These are phyloP conservation scores for Botrytis fragariae DNA, from an alignment of 2,329 filamentous ascomycete species.

Conservation along the genomic window DNA sequence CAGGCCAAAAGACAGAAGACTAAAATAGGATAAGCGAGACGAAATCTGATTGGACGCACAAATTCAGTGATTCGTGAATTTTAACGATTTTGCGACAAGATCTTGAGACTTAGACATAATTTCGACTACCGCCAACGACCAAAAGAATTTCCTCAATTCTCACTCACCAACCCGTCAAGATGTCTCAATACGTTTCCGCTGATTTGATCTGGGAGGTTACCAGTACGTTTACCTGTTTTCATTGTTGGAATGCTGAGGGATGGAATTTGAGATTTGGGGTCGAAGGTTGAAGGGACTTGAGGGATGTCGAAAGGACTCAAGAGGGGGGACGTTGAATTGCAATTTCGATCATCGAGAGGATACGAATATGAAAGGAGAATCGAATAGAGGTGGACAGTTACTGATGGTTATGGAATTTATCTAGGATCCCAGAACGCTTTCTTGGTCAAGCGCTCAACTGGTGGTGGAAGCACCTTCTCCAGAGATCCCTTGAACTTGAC, in stretches of 20 bases:
- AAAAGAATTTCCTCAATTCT: constrained; percentile 12
- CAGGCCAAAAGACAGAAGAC: not conserved
- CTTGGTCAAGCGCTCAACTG: constrained; percentile 83
- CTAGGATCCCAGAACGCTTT: constrained; percentile 83
- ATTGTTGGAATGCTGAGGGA: constrained; percentile 8
- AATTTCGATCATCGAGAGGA: not conserved
- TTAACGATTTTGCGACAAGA: constrained; percentile 10
- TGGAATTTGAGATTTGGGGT: constrained; percentile 3
- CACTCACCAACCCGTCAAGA: constrained; percentile 28
- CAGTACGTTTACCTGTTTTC: constrained; percentile 62
- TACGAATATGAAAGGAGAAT: not conserved
- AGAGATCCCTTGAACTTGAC: constrained; percentile 89
- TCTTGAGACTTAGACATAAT: constrained; percentile 15
- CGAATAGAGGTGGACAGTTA: not conserved
- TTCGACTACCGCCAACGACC: constrained; percentile 14
- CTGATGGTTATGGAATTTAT: constrained; percentile 21
- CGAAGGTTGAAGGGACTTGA: not conserved
- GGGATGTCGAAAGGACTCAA: not conserved
- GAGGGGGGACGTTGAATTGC: constrained; percentile 5
- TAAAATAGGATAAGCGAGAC: constrained; percentile 18
- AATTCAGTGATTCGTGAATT: constrained; percentile 15
- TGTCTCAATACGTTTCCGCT: constrained; percentile 70
- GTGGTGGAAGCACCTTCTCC: constrained; percentile 84
- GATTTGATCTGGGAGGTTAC: constrained; percentile 94
- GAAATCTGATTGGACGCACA: constrained; percentile 19